Evolutionary conservation across 257 asterid genomes (phyloP).

Genomic region (Solanum dulcamara): DNA sequence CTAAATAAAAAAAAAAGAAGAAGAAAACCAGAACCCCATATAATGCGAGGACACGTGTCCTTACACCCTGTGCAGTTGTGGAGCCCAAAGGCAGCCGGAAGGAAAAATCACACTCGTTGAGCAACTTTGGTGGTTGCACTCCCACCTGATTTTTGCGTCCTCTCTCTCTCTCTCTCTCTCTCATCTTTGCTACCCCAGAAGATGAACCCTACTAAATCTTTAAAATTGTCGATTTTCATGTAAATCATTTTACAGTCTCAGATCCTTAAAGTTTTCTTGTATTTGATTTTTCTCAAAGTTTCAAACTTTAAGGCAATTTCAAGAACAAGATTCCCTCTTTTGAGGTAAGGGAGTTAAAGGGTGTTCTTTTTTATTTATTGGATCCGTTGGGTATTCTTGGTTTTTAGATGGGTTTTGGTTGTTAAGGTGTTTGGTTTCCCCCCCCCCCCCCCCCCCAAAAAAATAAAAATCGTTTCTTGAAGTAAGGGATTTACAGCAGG

Average conservation of each 20-base stretch:
- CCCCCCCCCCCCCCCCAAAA: too few relatives aligned
- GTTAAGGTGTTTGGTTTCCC: not conserved
- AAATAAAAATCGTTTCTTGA: not conserved
- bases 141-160: constrained; percentile 7
- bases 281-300: constrained; percentile 6
- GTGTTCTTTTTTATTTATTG: not conserved
- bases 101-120: constrained; percentile 10
- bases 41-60: not conserved
- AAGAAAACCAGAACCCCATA: not conserved
- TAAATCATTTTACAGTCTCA: not conserved
- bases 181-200: constrained; percentile 2
- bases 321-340: not conserved
- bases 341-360: not conserved
- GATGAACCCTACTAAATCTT: constrained; percentile 3
- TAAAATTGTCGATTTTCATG: not conserved
- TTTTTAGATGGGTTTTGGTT: not conserved
- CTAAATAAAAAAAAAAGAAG: not conserved
- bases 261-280: not conserved
- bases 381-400: not conserved
- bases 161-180: not conserved
- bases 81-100: not conserved
- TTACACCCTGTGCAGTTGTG: not conserved
- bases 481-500: constrained; percentile 5
- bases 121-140: constrained; percentile 9
- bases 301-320: not conserved